Conservation (phyloP, 768 basidiomycete species). For the Amanita pallidorosea region DNA sequence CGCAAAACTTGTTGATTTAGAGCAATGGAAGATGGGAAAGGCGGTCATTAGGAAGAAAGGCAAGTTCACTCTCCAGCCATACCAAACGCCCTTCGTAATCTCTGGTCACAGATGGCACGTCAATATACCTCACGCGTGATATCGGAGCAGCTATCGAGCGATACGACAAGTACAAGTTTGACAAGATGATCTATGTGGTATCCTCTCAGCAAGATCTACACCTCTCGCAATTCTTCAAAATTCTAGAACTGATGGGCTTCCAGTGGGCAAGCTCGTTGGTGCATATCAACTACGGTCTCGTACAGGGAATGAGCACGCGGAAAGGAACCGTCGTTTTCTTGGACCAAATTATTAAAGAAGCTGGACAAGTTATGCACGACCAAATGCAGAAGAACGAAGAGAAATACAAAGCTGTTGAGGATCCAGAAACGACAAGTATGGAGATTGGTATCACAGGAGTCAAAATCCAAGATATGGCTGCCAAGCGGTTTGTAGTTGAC, state of each 20-base stretch:
- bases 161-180: conserved; percentile 79
- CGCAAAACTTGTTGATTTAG: conserved; percentile 79
- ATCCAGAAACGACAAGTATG: conserved; percentile 68
- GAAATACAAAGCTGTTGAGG: conserved; percentile 81
- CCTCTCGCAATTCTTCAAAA: conserved; percentile 87
- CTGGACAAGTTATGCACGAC: conserved; percentile 84
- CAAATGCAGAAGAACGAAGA: conserved; percentile 93
- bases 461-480: conserved; percentile 97
- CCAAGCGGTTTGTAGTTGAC: conserved; percentile 56
- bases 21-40: conserved; percentile 85
- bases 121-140: conserved; percentile 91
- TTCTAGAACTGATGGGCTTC: conserved; percentile 82
- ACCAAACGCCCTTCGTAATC: not conserved
- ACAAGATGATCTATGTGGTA: conserved; percentile 90
- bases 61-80: conserved; percentile 15
- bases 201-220: conserved; percentile 83
- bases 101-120: conserved; percentile 64
- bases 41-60: conserved; percentile 85
- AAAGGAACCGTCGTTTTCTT: conserved; percentile 94
- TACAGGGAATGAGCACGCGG: conserved; percentile 91
- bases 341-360: conserved; percentile 86
- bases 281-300: conserved; percentile 88
- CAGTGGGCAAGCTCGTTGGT: conserved; percentile 75
- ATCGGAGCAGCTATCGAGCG: conserved; percentile 91
- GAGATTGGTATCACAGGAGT: conserved; percentile 93